These are phyloP conservation scores for Saturnispora zaruensis DNA, from an alignment of 805 yeast species.

Conservation along the genomic window DNA sequence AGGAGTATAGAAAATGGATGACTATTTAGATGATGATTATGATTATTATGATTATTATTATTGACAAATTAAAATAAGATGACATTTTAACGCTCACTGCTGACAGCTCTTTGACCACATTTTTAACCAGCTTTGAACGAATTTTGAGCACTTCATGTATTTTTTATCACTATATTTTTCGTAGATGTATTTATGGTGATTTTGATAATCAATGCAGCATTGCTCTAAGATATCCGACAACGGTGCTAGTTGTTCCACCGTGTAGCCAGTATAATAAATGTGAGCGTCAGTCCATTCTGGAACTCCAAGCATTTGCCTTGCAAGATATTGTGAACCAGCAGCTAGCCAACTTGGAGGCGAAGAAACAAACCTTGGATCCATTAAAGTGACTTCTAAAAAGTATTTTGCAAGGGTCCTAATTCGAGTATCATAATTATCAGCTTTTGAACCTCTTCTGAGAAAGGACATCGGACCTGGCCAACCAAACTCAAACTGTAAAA, in stretches of 20 bases:
- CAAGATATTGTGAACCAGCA: slow-evolving; percentile 77
- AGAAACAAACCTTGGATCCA: slow-evolving; percentile 66
- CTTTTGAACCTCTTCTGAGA: slow-evolving; percentile 78
- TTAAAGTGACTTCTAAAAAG: slow-evolving; percentile 65
- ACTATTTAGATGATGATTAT: not conserved
- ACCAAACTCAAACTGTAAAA: slow-evolving; percentile 64
- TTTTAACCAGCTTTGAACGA: slow-evolving; percentile 55
- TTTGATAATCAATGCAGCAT: slow-evolving; percentile 50
- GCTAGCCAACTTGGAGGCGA: slow-evolving; percentile 67
- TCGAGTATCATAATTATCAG: slow-evolving; percentile 80
- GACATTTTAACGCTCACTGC: not conserved
- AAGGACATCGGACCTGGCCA: slow-evolving; percentile 90
- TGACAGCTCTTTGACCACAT: not conserved
- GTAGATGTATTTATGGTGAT: slow-evolving; percentile 69
- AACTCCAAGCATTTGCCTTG: slow-evolving; percentile 64
- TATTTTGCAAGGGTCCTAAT: slow-evolving; percentile 83
- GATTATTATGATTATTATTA: not conserved
- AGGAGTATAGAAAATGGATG: not conserved
- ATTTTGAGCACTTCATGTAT: slow-evolving; percentile 69
- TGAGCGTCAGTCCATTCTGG: slow-evolving; percentile 83
- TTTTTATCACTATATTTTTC: slow-evolving; percentile 85
- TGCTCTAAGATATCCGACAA: slow-evolving; percentile 66
- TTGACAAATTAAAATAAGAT: not conserved
- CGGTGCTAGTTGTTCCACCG: slow-evolving; percentile 75
- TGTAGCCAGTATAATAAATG: slow-evolving; percentile 86